phyloP scores from a whole-genome alignment of 2,329 filamentous ascomycete species.

The Colletotrichum camelliae region DNA sequence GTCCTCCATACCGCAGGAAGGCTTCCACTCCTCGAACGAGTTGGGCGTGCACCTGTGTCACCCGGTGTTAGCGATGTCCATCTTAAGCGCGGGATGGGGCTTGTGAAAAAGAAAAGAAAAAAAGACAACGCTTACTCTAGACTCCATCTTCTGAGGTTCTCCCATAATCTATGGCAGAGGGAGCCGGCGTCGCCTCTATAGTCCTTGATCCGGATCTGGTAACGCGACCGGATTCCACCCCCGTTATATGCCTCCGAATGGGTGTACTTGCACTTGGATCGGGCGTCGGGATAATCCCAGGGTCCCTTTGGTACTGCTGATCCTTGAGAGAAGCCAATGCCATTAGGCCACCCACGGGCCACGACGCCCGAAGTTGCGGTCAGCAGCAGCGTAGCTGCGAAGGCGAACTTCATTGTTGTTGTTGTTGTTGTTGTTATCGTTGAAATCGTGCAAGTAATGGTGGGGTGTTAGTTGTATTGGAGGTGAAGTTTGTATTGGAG shows the following conservation, averaged over 20 bases:
- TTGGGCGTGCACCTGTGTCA: background rate
- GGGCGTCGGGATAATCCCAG: background rate
- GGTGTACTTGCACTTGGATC: background rate
- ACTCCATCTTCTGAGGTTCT: background rate
- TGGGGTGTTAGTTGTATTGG: background rate
- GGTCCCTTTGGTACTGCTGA: background rate
- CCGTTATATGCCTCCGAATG: background rate
- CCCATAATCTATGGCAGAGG: background rate
- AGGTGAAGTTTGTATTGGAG: background rate
- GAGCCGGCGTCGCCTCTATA: background rate
- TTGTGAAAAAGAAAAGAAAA: background rate
- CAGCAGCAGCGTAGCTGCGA: background rate
- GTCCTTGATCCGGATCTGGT: background rate
- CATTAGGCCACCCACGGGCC: background rate
- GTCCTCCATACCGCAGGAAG: background rate
- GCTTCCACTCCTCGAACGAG: background rate
- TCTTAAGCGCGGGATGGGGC: background rate
- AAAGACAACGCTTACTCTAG: background rate
- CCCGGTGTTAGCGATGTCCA: background rate
- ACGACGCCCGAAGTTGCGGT: background rate
- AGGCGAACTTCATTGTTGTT: background rate
- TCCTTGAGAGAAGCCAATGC: background rate
- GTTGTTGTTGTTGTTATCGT: background rate
- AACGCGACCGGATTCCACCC: background rate
- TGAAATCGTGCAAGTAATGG: background rate